A percentile compares a stretch with the other conserved stretches of the same genome.
Evolutionary conservation across 148 eudicot species (phyloP).

Genomic region (Agrostemma githago): DNA sequence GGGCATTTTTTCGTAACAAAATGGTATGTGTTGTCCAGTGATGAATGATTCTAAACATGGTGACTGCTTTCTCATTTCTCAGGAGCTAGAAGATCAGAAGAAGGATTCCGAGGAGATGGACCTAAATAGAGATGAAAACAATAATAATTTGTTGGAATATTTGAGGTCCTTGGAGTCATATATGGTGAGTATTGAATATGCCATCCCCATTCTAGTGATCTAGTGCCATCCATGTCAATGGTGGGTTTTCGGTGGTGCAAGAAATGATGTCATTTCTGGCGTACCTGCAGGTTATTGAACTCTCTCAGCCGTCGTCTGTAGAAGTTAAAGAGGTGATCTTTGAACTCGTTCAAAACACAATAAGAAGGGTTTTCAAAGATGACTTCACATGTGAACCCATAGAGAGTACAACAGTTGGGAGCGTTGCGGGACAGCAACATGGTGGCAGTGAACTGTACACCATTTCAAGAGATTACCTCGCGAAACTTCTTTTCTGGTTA

Average conservation of each 20-base stretch:
- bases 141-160: slow-evolving; percentile 70
- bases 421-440: slow-evolving; percentile 32
- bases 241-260: not conserved
- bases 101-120: slow-evolving; percentile 47
- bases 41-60: not conserved
- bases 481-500: slow-evolving; percentile 89
- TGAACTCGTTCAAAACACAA: slow-evolving; percentile 56
- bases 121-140: slow-evolving; percentile 37
- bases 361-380: slow-evolving; percentile 48
- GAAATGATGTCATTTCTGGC: slow-evolving; percentile 13
- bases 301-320: slow-evolving; percentile 70
- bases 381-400: slow-evolving; percentile 29
- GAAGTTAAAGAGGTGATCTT: slow-evolving; percentile 77
- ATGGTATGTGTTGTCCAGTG: not conserved
- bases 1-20: not conserved
- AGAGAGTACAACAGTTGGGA: slow-evolving; percentile 34
- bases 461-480: slow-evolving; percentile 78
- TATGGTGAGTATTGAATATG: slow-evolving; percentile 44
- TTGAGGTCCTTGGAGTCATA: slow-evolving; percentile 62
- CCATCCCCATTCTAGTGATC: not conserved
- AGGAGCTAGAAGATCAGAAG: slow-evolving; percentile 58
- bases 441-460: slow-evolving; percentile 37
- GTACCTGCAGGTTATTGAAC: slow-evolving; percentile 55
- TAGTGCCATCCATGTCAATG: not conserved
- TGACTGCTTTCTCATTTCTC: slow-evolving; percentile 14